Evolutionary conservation across 345 rosid species (phyloP).

Genomic region (Syzygium grande): DNA sequence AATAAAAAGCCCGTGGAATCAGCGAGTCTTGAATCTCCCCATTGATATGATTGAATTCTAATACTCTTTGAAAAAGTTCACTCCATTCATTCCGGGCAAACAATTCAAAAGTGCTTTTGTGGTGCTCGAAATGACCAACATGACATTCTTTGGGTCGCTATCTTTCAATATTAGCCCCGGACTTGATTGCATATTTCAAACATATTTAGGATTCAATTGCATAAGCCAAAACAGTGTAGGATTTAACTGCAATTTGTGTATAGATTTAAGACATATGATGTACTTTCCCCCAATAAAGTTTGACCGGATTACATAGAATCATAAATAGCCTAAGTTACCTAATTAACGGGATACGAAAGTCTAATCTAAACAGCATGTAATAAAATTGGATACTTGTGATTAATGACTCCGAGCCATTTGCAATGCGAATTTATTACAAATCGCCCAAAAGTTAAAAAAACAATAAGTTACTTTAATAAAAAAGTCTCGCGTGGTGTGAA

Average conservation of each 20-base stretch:
- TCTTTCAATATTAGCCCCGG: background rate
- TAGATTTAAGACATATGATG: background rate
- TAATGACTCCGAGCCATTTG: background rate
- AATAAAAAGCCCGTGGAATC: background rate
- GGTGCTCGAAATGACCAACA: background rate
- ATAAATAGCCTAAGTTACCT: rapidly evolving
- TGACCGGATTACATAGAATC: rapidly evolving
- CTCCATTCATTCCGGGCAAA: rapidly evolving
- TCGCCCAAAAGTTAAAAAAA: background rate
- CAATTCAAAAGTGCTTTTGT: background rate
- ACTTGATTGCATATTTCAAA: background rate
- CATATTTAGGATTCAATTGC: background rate
- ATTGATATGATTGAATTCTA: background rate
- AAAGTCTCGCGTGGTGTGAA: background rate
- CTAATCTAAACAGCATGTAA: background rate
- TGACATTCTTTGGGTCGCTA: background rate
- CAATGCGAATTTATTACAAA: background rate
- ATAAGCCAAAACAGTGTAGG: background rate
- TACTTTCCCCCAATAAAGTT: background rate
- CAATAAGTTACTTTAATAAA: background rate
- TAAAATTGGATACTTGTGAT: background rate
- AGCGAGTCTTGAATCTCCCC: background rate
- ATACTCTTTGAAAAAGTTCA: background rate
- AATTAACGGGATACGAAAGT: background rate
- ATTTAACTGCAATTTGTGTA: background rate